These are phyloP conservation scores for Firmiana major DNA, from an alignment of 345 rosid genomes.

Conservation along the genomic window DNA sequence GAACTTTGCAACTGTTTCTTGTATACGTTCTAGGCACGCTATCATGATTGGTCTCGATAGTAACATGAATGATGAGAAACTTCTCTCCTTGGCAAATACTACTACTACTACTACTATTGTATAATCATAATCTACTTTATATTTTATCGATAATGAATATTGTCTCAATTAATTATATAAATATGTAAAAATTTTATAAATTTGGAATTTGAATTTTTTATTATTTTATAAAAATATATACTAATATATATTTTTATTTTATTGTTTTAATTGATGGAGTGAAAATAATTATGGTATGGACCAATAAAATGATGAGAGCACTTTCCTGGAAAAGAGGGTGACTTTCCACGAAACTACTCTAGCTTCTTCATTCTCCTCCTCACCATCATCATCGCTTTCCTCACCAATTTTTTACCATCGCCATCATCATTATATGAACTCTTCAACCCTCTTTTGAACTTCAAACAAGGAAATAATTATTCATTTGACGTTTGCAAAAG, in stretches of 20 bases:
- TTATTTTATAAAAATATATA: too few relatives aligned
- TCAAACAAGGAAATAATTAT: constrained; percentile 10
- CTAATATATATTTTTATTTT: too few relatives aligned
- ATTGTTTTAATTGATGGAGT: constrained; percentile 29
- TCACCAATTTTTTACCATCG: constrained; percentile 10
- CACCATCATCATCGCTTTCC: constrained; percentile 21
- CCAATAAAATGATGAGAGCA: constrained; percentile 52
- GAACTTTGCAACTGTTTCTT: background rate
- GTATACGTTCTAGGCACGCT: constrained; percentile 17
- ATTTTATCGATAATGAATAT: too few relatives aligned
- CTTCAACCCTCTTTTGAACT: constrained; percentile 24
- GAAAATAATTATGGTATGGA: constrained; percentile 53
- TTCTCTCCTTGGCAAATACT: background rate
- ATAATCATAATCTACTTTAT: too few relatives aligned
- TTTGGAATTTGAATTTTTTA: too few relatives aligned
- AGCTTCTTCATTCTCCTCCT: constrained; percentile 4
- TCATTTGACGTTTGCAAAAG: constrained; percentile 2
- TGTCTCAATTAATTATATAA: too few relatives aligned
- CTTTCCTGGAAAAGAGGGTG: constrained; percentile 40
- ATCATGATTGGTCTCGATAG: constrained; percentile 23
- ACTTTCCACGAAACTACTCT: constrained; percentile 45
- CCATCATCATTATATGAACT: constrained; percentile 10
- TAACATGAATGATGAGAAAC: constrained; percentile 7
- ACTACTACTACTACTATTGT: too few relatives aligned
- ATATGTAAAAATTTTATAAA: too few relatives aligned